Base-by-base conservation (phyloP, 2,329 filamentous ascomycete species). In the Beauveria sp. region DNA sequence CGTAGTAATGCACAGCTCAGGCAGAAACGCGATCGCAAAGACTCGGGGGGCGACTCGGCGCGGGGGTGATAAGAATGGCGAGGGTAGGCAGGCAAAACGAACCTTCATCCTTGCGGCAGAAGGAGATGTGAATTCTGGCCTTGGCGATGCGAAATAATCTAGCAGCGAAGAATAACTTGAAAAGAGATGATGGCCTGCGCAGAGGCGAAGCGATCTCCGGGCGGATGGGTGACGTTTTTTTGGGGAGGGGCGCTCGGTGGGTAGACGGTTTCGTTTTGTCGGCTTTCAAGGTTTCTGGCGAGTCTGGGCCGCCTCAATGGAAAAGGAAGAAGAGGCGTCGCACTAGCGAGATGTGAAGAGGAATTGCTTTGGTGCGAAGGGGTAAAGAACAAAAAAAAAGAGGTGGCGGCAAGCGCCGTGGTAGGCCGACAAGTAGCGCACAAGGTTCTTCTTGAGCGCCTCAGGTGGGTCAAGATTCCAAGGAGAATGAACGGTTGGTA, bases 391-490 rank as follows among this genome's bases (percentile, higher is more conserved):
- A 58, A 51, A 22, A 28, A 28, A 40, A 40, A 51, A 51, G 46
- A 20, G 37, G 44, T 51, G 55, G 55, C 55, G 55, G 55, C 55
- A 58, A 58, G 55, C 55, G 55, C 55, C 46, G 44, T 58, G 55
- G 30, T 51, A 58, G 55, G 44, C 46, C 55, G 46, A 51, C 30
- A 41, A 51, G 46, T 48, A 57, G 55, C 55, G 43, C 55, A 37
- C 28, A 57, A 30, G 54, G n/a, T 34, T 51, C 28, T 34, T 51
- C 16, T 18, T 16, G 43, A 48, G 55, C 55, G 43, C n/a, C 44
- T 48, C 30, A 51, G 30, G 44, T 58, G 55, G 55, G 55, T 46
- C 34, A 20, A 28, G 14, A 22, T 26, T 16, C 14, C 26, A 9
- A 58, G 47, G 18, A 55, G 41, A 22, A n/a, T 41, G 20, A 20